phyloP scores from a whole-genome alignment of 1,284 basidiomycete genomes.

The Pseudozyma tsukubaensis region DNA sequence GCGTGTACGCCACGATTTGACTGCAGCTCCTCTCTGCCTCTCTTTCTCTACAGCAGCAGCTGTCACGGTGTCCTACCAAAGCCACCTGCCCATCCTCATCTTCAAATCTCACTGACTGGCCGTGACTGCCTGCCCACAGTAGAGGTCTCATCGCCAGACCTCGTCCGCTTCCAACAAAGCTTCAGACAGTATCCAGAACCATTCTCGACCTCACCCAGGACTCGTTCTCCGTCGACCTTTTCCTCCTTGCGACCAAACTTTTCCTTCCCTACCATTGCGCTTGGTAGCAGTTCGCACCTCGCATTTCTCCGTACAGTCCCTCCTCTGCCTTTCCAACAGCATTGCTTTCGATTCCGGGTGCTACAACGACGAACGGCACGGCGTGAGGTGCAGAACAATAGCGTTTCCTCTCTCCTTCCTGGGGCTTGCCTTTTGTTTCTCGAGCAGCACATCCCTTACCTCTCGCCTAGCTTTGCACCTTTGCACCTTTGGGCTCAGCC shows the following conservation, averaged over 20 bases:
- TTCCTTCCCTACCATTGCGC: background rate
- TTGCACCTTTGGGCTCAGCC: conserved; percentile 1
- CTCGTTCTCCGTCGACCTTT: background rate
- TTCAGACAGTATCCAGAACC: background rate
- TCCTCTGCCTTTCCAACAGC: background rate
- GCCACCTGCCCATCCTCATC: too few relatives aligned
- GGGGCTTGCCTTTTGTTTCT: too few relatives aligned
- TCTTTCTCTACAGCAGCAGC: too few relatives aligned
- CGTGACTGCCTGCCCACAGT: too few relatives aligned
- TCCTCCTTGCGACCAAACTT: background rate
- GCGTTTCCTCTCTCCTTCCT: background rate
- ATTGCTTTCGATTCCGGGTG: conserved; percentile 9
- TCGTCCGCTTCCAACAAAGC: too few relatives aligned
- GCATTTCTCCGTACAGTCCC: background rate
- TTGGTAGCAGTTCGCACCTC: background rate
- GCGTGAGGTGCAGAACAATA: background rate
- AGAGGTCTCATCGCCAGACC: too few relatives aligned
- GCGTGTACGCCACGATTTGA: too few relatives aligned
- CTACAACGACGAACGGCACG: background rate
- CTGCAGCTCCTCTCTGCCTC: too few relatives aligned
- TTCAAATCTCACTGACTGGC: too few relatives aligned
- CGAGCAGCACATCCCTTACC: background rate
- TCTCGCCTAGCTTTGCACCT: background rate
- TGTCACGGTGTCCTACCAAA: too few relatives aligned
- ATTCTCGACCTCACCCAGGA: background rate